Conservation (phyloP, 2,329 filamentous ascomycete genomes). For the Fragosphaeria purpurea region DNA sequence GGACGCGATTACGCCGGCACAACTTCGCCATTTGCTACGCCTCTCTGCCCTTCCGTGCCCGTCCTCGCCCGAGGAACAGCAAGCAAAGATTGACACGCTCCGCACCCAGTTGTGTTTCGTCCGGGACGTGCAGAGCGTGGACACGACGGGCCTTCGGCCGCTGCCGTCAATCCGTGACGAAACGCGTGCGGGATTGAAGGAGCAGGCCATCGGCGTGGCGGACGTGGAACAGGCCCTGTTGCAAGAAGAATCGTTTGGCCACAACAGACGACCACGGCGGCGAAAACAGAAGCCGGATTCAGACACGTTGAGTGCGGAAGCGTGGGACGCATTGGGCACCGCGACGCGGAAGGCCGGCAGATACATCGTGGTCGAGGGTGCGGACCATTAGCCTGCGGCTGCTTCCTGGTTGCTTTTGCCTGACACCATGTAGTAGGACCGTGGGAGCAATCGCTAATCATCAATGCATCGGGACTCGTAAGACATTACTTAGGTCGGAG, state of each 20-base stretch:
- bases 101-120: constrained; percentile 83
- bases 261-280: constrained; percentile 35
- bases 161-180: constrained; percentile 76
- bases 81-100: constrained; percentile 62
- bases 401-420: no score
- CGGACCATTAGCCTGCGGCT: background rate
- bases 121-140: constrained; percentile 68
- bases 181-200: constrained; percentile 43
- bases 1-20: constrained; percentile 46
- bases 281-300: constrained; percentile 12
- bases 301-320: constrained; percentile 39
- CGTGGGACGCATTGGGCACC: constrained; percentile 61
- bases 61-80: constrained; percentile 49
- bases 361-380: constrained; percentile 67
- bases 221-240: constrained; percentile 46
- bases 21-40: constrained; percentile 75
- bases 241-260: constrained; percentile 52
- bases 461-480: no score
- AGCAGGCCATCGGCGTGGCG: constrained; percentile 49
- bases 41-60: constrained; percentile 80
- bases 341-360: constrained; percentile 57
- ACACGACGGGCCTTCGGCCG: constrained; percentile 63
- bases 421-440: no score
- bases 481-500: no score
- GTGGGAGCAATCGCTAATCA: no score